Evolutionary conservation across 2,329 filamentous ascomycete genomes (phyloP).

Genomic region (Huntiella bhutanensis): DNA sequence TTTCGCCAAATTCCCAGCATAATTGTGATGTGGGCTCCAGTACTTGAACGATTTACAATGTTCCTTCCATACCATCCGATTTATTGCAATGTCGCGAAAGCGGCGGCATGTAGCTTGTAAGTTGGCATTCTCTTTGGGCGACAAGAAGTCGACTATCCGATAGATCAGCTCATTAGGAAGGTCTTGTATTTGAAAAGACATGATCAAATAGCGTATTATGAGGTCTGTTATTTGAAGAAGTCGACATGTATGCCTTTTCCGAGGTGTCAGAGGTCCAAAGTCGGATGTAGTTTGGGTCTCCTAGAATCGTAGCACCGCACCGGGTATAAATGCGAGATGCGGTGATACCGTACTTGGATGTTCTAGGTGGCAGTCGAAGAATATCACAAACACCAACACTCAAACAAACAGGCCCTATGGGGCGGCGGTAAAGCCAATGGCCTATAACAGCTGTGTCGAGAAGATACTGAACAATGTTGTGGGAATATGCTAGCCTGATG

Average conservation of each 20-base stretch:
- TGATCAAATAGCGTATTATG: not conserved
- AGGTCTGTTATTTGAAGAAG: not conserved
- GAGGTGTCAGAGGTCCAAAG: not conserved
- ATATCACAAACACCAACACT: too few species aligned
- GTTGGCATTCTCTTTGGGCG: conserved; percentile 30
- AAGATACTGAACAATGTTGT: too few species aligned
- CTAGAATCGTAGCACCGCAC: too few species aligned
- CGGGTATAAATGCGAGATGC: too few species aligned
- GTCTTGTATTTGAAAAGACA: not conserved
- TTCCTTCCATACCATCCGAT: conserved; percentile 58
- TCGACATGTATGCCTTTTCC: not conserved
- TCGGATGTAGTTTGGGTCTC: not conserved
- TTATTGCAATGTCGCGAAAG: conserved; percentile 27
- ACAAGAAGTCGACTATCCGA: conserved; percentile 48
- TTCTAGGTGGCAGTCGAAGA: too few species aligned
- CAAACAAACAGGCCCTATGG: too few species aligned
- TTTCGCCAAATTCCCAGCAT: conserved; percentile 34
- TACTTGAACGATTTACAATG: conserved; percentile 56
- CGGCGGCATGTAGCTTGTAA: not conserved
- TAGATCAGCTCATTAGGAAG: conserved; percentile 76
- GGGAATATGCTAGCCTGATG: too few species aligned
- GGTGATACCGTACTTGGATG: too few species aligned
- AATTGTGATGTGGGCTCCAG: conserved; percentile 52
- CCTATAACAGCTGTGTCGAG: too few species aligned
- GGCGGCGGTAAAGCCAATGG: too few species aligned